Evolutionary conservation across 148 eudicot species (phyloP).

Genomic region (Cornus controversa): DNA sequence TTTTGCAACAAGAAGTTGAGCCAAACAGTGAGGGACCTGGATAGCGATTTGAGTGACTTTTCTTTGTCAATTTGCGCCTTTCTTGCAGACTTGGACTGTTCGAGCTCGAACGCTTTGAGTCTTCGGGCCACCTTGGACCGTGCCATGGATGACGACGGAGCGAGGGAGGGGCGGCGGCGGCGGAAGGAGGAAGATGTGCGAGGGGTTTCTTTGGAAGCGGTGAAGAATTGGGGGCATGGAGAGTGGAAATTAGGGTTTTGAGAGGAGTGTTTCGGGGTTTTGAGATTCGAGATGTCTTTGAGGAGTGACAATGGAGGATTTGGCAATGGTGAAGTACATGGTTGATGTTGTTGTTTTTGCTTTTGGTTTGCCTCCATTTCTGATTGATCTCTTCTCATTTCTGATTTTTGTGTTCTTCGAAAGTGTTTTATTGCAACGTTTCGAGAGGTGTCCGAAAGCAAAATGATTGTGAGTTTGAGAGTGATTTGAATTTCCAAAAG

Average conservation of each 20-base stretch:
- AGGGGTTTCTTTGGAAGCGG: slow-evolving; percentile 61
- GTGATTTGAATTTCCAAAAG: slow-evolving; percentile 12
- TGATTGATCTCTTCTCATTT: background rate
- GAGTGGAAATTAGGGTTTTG: slow-evolving; percentile 30
- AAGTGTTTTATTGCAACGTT: slow-evolving; percentile 8
- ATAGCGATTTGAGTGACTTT: slow-evolving; percentile 55
- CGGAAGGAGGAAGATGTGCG: slow-evolving; percentile 22
- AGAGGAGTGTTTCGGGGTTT: slow-evolving; percentile 58
- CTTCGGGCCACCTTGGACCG: slow-evolving; percentile 37
- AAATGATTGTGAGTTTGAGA: background rate
- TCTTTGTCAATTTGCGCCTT: slow-evolving; percentile 60
- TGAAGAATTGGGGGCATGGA: slow-evolving; percentile 47
- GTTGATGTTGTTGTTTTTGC: slow-evolving; percentile 6
- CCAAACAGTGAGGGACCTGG: slow-evolving; percentile 81
- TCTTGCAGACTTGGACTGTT: slow-evolving; percentile 69
- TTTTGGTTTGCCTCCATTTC: slow-evolving; percentile 24
- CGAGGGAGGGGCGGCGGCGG: slow-evolving; percentile 19
- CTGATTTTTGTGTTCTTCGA: background rate
- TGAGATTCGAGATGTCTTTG: slow-evolving; percentile 77
- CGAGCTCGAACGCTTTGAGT: slow-evolving; percentile 63
- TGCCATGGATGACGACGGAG: slow-evolving; percentile 5
- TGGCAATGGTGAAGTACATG: slow-evolving; percentile 30
- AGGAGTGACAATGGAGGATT: slow-evolving; percentile 42
- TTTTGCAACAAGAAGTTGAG: slow-evolving; percentile 80
- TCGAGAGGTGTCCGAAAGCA: slow-evolving; percentile 1